Evolutionary conservation across 306 rosid species (phyloP), one percentile per base, ranked within the genome.

Genomic region (Lathyrus aphaca): DNA sequence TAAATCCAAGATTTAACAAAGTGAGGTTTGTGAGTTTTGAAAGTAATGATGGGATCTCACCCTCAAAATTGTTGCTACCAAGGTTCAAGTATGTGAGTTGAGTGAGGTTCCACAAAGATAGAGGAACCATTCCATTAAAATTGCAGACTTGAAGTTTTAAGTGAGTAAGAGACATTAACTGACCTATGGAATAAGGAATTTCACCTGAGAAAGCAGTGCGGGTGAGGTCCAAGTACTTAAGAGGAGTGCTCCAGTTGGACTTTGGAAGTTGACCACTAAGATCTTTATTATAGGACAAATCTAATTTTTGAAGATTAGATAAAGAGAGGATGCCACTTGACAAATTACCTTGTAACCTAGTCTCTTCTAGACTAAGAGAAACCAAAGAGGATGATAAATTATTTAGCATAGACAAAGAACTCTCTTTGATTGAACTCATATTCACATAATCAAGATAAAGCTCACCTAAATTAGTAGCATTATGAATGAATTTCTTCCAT

Each of bases 321-420:
- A 58, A 50, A 14, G 7, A 8, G 5, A 77, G 40, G 0, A 71
- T 10, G 32, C 11, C 19, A 50, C 11, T 64, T 17, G 77, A 1
- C 0, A 78, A 25, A 9, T 56, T 38, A 8, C 74, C 82, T 0
- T 56, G 43, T 23, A 78, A 71, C 0, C 3, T 0, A 4, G 65
- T 56, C 3, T 0, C 0, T 0, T 0, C 0, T 30, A 77, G 55
- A 23, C 1, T 13, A 46, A 77, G 73, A 38, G 29, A 23, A 4
- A 71, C 35, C 23, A 78, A 37, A 57, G 77, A 57, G 40, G 77
- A 72, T 48, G 82, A 78, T 5, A 66, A 49, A 54, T 32, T 59
- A 14, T 12, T 30, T 32, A 38, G 7, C 4, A 0, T 44, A 38
- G 4, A 0, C 0, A 56, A 15, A 12, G 58, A 82, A 46, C 65